These are phyloP conservation scores for Fistulifera solaris DNA, from an alignment of 108 stramenopile species.

Conservation along the genomic window DNA sequence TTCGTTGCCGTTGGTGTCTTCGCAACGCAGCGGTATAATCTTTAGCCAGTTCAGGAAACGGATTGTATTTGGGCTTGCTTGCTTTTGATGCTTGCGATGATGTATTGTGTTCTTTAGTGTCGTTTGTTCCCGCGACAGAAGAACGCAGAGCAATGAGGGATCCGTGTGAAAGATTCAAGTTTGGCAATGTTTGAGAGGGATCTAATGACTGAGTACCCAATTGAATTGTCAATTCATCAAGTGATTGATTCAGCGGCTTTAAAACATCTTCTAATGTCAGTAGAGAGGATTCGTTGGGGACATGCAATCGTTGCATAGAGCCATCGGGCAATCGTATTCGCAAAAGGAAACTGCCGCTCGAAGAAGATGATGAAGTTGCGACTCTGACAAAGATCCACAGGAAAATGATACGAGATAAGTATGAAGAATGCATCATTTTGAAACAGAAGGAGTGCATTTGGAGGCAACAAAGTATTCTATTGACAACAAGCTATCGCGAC, in stretches of 20 bases:
- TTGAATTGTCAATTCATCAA: not conserved
- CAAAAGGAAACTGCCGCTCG: constrained; percentile 6
- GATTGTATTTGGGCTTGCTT: constrained; percentile 33
- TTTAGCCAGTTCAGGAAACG: constrained; percentile 80
- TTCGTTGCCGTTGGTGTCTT: not conserved
- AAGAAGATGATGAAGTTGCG: constrained; percentile 1
- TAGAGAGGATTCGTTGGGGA: not conserved
- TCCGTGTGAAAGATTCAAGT: constrained; percentile 53
- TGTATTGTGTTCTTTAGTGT: not conserved
- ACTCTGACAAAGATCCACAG: too few species aligned
- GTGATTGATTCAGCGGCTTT: not conserved
- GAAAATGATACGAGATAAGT: too few species aligned
- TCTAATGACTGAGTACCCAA: constrained; percentile 1
- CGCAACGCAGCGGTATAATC: constrained; percentile 36
- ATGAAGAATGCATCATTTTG: too few species aligned
- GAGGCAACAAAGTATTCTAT: too few species aligned
- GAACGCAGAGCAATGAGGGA: constrained; percentile 51
- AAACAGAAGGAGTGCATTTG: too few species aligned
- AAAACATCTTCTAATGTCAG: constrained; percentile 1
- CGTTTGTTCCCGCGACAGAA: not conserved
- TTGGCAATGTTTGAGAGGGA: constrained; percentile 10
- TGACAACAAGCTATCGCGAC: too few species aligned
- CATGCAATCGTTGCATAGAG: constrained; percentile 21
- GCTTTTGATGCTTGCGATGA: constrained; percentile 7
- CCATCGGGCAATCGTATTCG: constrained; percentile 37